These are phyloP conservation scores for Talaromyces stipitatus DNA, from an alignment of 495 filamentous ascomycete species.

Conservation along the genomic window DNA sequence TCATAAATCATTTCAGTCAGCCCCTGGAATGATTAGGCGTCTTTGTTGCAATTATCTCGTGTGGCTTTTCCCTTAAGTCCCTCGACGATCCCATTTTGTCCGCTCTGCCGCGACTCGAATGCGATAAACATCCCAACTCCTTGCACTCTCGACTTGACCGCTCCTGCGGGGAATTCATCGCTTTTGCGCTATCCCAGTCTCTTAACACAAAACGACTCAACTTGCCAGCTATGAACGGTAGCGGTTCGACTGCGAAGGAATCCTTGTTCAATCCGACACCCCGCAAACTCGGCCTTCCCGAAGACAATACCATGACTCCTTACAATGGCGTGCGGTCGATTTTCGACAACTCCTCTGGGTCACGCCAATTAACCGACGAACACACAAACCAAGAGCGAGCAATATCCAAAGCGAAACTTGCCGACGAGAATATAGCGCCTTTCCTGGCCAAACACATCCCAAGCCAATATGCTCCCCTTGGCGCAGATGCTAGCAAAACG, in stretches of 20 bases:
- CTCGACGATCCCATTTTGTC: not conserved
- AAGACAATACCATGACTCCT: conserved; percentile 2
- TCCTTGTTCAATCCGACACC: not conserved
- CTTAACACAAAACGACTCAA: not conserved
- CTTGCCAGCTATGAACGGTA: not conserved
- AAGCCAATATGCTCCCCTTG: conserved; percentile 66
- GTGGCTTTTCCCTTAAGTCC: not conserved
- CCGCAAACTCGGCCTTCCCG: conserved; percentile 4
- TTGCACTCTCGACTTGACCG: not conserved
- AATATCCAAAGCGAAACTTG: conserved; percentile 34
- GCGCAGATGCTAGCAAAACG: conserved; percentile 28
- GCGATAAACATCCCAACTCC: not conserved
- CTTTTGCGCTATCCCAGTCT: not conserved
- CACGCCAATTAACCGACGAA: not conserved
- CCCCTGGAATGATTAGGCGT: not conserved
- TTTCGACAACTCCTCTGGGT: not conserved
- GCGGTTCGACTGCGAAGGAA: not conserved
- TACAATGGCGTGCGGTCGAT: conserved; percentile 3
- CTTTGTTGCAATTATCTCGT: not conserved
- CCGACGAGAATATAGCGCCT: conserved; percentile 57
- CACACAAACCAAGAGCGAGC: conserved; percentile 3
- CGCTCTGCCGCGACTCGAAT: not conserved
- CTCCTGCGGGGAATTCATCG: not conserved
- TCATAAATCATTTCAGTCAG: not conserved
- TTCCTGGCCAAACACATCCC: conserved; percentile 85